Base-by-base conservation (phyloP, 2,329 filamentous ascomycete species). In the Diplodia corticola region DNA sequence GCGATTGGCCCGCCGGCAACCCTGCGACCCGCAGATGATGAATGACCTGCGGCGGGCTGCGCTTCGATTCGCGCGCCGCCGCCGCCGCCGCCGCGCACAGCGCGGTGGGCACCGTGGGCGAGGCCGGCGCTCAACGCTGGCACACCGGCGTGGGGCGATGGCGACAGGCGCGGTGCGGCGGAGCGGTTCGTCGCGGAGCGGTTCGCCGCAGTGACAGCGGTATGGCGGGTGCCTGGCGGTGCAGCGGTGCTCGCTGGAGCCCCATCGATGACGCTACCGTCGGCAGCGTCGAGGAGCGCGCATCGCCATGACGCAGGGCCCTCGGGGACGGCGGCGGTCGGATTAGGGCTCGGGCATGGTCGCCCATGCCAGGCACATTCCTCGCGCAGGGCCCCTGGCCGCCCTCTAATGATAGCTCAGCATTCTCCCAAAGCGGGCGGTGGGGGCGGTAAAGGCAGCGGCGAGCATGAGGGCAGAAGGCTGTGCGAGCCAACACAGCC, bases 371-470 rank as follows among this genome's bases (percentile, higher is more conserved):
- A 61, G 57, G 57, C 57, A 61, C 57, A 49, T 61, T 46, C 54
- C 57, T 48, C 26, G 24, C 26, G 24, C 57, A 35, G 57, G 57
- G 51, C 51, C 51, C 51, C 51, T 54, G 51, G 51, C 28, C 2
- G 26, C 37, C 55, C 55, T 59, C 57, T 61, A 61, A 61, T 48
- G 57, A 61, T 61, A 61, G 57, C 57, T 61, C 57, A 61, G 40
- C 57, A 61, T 61, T 61, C 57, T 61, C 57, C 57, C 57, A 61
- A 61, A 61, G 57, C 57, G 37, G 57, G 57, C 57, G 44, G 57
- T 61, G 57, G 57, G 57, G 57, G 57, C 57, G 57, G 57, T 61
- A 61, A 61, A 61, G 57, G 57, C 57, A 61, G 57, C 57, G 17
- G 57, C 57, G 17, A 15, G 35, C 13, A 61, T 26, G 57, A 61